Evolutionary conservation across 306 rosid species (phyloP), one percentile per base, ranked within the genome.

Genomic region (Begonia peltatifolia): DNA sequence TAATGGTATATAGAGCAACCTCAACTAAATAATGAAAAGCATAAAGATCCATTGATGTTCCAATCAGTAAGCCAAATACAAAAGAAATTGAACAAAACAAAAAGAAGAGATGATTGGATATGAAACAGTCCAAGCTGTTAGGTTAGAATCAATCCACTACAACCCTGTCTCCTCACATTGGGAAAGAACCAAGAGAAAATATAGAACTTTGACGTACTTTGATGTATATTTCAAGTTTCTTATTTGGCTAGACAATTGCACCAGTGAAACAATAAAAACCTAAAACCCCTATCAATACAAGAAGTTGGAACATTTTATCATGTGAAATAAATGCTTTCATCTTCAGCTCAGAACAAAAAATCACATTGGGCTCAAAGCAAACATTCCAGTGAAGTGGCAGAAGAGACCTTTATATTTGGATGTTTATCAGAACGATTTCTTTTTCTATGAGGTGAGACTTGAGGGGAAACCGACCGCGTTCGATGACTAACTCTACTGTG

Each of bases 361-460:
- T 63, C 25, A 25, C 60, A 23, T 11, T 30, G 9, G 38, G 54
- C 47, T 51, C 71, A 57, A 76, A 4, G n/a, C 14, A n/a, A 10
- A 44, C 14, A 11, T 44, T n/a, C n/a, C 9, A 44, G 30, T 9
- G 53, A 50, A 17, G 22, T 15, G 22, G 53, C 10, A 17, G 23
- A 17, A 15, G 22, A 15, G 20, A 87, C 95, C 95, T 83, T 82
- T 46, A 59, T 54, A 60, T 64, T 71, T 56, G 65, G 80, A 42
- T 54, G 65, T 20, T 83, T 95, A 65, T 83, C 90, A 54, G 74
- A 63, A 42, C 83, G 77, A 61, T 56, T 63, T 76, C 95, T 78
- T 73, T 90, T 90, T 74, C 76, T 83, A 61, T 66, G 68, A 63
- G 61, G 62, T 55, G 74, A 76, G 59, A 65, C 65, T 57, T 54